These are phyloP conservation scores for Xylaria sp. DNA, from an alignment of 2,329 filamentous ascomycete genomes.

Conservation along the genomic window DNA sequence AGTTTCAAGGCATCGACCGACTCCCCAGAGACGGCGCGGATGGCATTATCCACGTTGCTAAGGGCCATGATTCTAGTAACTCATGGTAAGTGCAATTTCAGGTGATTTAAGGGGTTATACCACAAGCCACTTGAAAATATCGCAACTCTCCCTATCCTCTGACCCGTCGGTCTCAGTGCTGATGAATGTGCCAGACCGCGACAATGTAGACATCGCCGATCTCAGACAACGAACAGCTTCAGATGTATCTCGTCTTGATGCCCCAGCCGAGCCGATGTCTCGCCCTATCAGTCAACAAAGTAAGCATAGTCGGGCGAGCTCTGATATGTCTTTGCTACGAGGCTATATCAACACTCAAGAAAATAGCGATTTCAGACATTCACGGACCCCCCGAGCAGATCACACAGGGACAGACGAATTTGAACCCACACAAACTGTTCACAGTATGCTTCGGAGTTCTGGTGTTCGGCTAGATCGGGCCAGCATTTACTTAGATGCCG, in stretches of 20 bases:
- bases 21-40: slow-evolving; percentile 65
- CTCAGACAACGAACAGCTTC: slow-evolving; percentile 55
- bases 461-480: slow-evolving; percentile 49
- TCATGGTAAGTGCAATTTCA: slow-evolving; percentile 53
- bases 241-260: slow-evolving; percentile 53
- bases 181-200: slow-evolving; percentile 20
- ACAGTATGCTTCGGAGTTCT: slow-evolving; percentile 46
- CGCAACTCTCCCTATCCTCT: neutral
- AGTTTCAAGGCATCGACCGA: slow-evolving; percentile 69
- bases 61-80: slow-evolving; percentile 62
- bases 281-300: slow-evolving; percentile 56
- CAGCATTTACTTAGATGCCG: slow-evolving; percentile 55
- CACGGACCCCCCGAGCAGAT: slow-evolving; percentile 46
- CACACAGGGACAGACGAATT: slow-evolving; percentile 41
- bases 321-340: slow-evolving; percentile 59
- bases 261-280: slow-evolving; percentile 44
- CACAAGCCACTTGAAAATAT: neutral
- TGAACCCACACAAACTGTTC: slow-evolving; percentile 42
- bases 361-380: slow-evolving; percentile 39
- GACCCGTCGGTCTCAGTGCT: slow-evolving; percentile 2
- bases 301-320: slow-evolving; percentile 66
- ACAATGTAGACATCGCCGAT: slow-evolving; percentile 40
- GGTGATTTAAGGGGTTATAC: neutral
- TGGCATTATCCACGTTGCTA: slow-evolving; percentile 71
- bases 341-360: slow-evolving; percentile 45